Conservation (phyloP, 2,329 filamentous ascomycete genomes). For the Microcyclosporella mali region DNA sequence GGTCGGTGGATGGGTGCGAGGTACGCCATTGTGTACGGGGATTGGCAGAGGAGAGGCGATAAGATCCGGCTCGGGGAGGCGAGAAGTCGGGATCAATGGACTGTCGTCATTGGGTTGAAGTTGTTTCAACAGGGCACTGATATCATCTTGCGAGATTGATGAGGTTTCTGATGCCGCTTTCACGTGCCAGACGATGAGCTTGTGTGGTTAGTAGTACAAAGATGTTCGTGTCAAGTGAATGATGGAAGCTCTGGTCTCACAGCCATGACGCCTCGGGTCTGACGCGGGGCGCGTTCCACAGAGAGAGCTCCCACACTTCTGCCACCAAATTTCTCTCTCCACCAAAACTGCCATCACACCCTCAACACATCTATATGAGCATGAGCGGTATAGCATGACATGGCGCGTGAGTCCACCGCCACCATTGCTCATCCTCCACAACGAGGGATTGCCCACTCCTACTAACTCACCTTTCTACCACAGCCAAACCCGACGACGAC, state of each 20-base stretch:
- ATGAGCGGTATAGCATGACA: too few relatives aligned
- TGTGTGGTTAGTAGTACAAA: too few relatives aligned
- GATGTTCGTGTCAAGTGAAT: background rate
- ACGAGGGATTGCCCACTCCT: conserved; percentile 2
- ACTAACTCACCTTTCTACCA: conserved; percentile 11
- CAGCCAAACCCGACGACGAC: conserved; percentile 36
- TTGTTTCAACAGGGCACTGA: background rate
- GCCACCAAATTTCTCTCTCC: too few relatives aligned
- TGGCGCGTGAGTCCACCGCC: conserved; percentile 20
- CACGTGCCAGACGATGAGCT: too few relatives aligned
- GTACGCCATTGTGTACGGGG: conserved; percentile 69
- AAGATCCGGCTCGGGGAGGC: background rate
- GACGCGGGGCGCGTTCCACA: background rate
- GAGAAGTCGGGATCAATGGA: too few relatives aligned
- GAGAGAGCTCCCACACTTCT: too few relatives aligned
- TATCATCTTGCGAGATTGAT: background rate
- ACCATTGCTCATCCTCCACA: conserved; percentile 10
- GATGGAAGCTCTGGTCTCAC: background rate
- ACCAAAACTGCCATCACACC: background rate
- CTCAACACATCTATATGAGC: too few relatives aligned
- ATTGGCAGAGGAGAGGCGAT: too few relatives aligned
- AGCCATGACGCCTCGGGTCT: background rate
- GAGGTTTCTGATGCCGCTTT: too few relatives aligned
- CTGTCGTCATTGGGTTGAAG: too few relatives aligned
- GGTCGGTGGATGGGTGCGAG: conserved; percentile 87